A percentile compares a stretch with the other conserved stretches of the same genome.
Evolutionary conservation across 2,329 filamentous ascomycete genomes (phyloP).

Genomic region (Fusarium equiseti): DNA sequence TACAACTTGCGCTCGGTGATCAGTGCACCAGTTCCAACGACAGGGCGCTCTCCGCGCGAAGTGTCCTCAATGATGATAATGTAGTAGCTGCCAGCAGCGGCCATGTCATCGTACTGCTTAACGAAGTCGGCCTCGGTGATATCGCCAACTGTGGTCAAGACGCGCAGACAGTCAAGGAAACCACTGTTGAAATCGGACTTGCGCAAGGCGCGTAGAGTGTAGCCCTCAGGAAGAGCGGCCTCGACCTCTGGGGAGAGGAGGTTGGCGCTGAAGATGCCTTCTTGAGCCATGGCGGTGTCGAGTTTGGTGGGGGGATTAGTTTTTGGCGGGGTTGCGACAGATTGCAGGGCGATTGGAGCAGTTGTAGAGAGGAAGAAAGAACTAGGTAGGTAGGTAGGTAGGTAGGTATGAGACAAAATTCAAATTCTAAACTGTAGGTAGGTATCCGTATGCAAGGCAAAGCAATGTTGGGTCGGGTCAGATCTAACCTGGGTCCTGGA

Average conservation of each 20-base stretch:
- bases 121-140: constrained; percentile 80
- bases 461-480: constrained; percentile 12
- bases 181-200: constrained; percentile 82
- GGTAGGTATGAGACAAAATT: not conserved
- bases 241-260: constrained; percentile 84
- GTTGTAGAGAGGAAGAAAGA: constrained; percentile 9
- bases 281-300: constrained; percentile 48
- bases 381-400: no score
- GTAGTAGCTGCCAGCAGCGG: constrained; percentile 81
- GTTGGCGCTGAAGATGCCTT: constrained; percentile 79
- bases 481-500: constrained; percentile 18
- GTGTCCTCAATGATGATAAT: constrained; percentile 87
- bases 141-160: constrained; percentile 93
- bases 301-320: constrained; percentile 29
- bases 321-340: constrained; percentile 25
- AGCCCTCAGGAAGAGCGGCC: constrained; percentile 80
- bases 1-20: constrained; percentile 96
- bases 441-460: not conserved
- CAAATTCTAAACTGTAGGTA: no score
- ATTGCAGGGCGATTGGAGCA: constrained; percentile 6
- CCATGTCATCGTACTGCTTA: constrained; percentile 86
- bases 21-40: constrained; percentile 92
- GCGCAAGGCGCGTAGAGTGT: constrained; percentile 84
- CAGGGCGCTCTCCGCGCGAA: constrained; percentile 62
- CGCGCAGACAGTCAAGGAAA: constrained; percentile 91